These are phyloP conservation scores for Phaeophleospora eucalypticola DNA, from an alignment of 2,329 filamentous ascomycete genomes.

Conservation along the genomic window DNA sequence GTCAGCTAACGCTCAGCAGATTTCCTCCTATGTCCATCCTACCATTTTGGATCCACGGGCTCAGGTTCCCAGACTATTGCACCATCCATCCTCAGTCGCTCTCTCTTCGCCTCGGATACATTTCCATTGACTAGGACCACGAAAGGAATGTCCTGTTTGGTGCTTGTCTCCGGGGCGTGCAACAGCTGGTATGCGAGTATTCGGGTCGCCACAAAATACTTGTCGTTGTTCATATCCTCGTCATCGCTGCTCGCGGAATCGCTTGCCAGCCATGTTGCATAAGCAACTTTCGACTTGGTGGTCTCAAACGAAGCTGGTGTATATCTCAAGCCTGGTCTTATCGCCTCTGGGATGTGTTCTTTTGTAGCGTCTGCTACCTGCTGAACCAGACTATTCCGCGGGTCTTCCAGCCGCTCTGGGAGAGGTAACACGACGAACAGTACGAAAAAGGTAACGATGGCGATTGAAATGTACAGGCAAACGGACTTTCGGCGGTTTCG, in stretches of 20 bases:
- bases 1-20: background rate
- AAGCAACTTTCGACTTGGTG: slow-evolving; percentile 23
- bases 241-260: slow-evolving; percentile 10
- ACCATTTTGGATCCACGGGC: slow-evolving; percentile 13
- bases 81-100: slow-evolving; percentile 27
- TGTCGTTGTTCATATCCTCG: slow-evolving; percentile 21
- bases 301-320: background rate
- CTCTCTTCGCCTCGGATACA: slow-evolving; percentile 25
- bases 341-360: slow-evolving; percentile 1
- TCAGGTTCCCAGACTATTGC: slow-evolving; percentile 24
- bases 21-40: background rate
- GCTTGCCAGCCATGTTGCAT: slow-evolving; percentile 28
- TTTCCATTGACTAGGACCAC: slow-evolving; percentile 29
- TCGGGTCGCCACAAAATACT: slow-evolving; percentile 30
- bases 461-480: background rate
- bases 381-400: slow-evolving; percentile 13
- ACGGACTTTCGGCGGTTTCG: background rate
- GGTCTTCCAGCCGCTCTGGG: slow-evolving; percentile 10
- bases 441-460: slow-evolving; percentile 1
- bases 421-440: slow-evolving; percentile 13
- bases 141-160: slow-evolving; percentile 25
- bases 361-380: slow-evolving; percentile 13
- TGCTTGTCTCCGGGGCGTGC: slow-evolving; percentile 29
- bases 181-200: slow-evolving; percentile 31
- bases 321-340: background rate